phyloP scores from a whole-genome alignment of 2,329 filamentous ascomycete genomes.

The Penicillium sp. region DNA sequence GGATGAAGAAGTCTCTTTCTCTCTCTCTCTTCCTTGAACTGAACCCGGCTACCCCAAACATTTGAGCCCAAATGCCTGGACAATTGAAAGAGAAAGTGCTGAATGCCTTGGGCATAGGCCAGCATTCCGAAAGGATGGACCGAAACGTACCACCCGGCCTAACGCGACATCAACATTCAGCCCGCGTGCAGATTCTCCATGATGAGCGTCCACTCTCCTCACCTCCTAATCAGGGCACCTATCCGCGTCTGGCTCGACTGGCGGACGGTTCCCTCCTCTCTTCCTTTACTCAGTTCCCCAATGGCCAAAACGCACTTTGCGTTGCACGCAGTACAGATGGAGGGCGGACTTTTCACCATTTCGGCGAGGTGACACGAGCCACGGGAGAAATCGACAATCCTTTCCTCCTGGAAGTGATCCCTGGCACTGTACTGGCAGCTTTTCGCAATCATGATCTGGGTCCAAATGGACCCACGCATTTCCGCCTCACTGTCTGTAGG shows the following conservation, averaged over 20 bases:
- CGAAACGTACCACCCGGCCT: slow-evolving; percentile 7
- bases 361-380: slow-evolving; percentile 42
- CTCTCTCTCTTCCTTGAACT: background rate
- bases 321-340: slow-evolving; percentile 43
- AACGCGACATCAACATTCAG: slow-evolving; percentile 8
- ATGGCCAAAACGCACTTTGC: slow-evolving; percentile 35
- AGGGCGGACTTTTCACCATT: slow-evolving; percentile 37
- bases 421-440: slow-evolving; percentile 38
- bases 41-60: background rate
- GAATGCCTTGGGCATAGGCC: slow-evolving; percentile 23
- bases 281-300: slow-evolving; percentile 40
- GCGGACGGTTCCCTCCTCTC: slow-evolving; percentile 44
- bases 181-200: slow-evolving; percentile 24
- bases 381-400: slow-evolving; percentile 45
- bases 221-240: slow-evolving; percentile 38
- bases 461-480: slow-evolving; percentile 35
- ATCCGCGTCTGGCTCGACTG: slow-evolving; percentile 44
- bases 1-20: background rate
- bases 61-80: slow-evolving; percentile 17
- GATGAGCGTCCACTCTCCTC: slow-evolving; percentile 33
- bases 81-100: slow-evolving; percentile 30
- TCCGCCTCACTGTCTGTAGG: slow-evolving; percentile 48
- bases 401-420: slow-evolving; percentile 40
- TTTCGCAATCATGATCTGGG: slow-evolving; percentile 46
- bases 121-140: slow-evolving; percentile 8